Percentiles rank a stretch among this genome's conserved stretches.
Conservation (phyloP, 345 rosid species). For the Fremontodendron californicum region DNA sequence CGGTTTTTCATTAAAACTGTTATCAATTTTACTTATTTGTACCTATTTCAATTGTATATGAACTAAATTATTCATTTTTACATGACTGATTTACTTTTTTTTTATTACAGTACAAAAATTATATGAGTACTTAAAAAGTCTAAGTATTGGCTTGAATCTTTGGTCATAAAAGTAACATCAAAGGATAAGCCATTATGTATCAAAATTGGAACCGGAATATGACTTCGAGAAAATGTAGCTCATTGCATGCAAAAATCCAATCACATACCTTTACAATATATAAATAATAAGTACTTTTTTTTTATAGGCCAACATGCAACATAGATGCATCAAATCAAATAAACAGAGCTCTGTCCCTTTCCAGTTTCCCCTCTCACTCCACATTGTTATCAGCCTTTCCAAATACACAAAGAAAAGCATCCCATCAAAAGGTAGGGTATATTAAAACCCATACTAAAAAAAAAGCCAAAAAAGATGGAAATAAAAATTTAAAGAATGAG, state of each 20-base stretch:
- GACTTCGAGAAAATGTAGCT: not conserved
- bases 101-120: too few species aligned
- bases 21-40: too few species aligned
- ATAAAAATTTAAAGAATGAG: not conserved
- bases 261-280: conserved; percentile 27
- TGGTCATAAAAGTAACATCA: not conserved
- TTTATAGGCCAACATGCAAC: conserved; percentile 31
- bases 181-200: not conserved
- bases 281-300: not conserved
- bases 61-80: too few species aligned
- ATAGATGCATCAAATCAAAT: conserved; percentile 38
- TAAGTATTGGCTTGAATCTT: not conserved
- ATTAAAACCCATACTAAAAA: conserved; percentile 18
- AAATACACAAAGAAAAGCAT: conserved; percentile 24
- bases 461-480: conserved; percentile 15
- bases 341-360: conserved; percentile 14
- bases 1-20: too few species aligned
- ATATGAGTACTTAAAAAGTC: too few species aligned
- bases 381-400: conserved; percentile 21
- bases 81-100: too few species aligned
- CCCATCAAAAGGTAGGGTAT: conserved; percentile 38
- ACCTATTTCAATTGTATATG: too few species aligned
- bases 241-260: conserved; percentile 23
- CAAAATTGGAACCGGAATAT: not conserved
- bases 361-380: conserved; percentile 6